Evolutionary conservation across 139 green algal genomes (phyloP).

Genomic region (Volvox africanus): DNA sequence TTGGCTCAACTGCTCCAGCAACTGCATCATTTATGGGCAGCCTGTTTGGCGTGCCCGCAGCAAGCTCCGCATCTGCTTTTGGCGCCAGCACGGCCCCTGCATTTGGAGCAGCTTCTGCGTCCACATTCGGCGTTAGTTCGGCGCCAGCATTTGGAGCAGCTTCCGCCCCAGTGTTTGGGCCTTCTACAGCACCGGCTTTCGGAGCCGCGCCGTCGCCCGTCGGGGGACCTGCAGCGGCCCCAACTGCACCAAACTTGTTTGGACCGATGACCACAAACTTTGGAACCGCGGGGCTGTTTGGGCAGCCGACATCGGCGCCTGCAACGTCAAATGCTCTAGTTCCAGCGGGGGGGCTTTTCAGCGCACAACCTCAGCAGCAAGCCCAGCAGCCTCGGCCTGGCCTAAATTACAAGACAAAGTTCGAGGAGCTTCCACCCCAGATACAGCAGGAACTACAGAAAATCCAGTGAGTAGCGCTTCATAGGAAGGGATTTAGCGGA

Average conservation of each 20-base stretch:
- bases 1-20: not conserved
- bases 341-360: constrained; percentile 15
- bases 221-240: constrained; percentile 16
- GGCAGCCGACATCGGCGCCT: not conserved
- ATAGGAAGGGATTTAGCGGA: too few species aligned
- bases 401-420: constrained; percentile 62
- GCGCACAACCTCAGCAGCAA: constrained; percentile 36
- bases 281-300: constrained; percentile 7
- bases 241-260: constrained; percentile 2
- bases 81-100: constrained; percentile 27
- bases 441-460: constrained; percentile 54
- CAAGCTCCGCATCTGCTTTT: constrained; percentile 16
- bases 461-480: constrained; percentile 54
- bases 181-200: constrained; percentile 21
- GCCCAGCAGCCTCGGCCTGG: constrained; percentile 7
- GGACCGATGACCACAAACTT: not conserved
- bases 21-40: not conserved
- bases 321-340: constrained; percentile 32
- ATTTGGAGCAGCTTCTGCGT: not conserved
- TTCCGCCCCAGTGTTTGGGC: constrained; percentile 30
- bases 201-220: constrained; percentile 19
- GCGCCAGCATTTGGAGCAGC: constrained; percentile 23
- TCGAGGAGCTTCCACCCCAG: constrained; percentile 52
- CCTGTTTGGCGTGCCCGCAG: constrained; percentile 34
- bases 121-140: not conserved